phyloP scores from a whole-genome alignment of 208 protist species.

The Acanthamoeba royreba region DNA sequence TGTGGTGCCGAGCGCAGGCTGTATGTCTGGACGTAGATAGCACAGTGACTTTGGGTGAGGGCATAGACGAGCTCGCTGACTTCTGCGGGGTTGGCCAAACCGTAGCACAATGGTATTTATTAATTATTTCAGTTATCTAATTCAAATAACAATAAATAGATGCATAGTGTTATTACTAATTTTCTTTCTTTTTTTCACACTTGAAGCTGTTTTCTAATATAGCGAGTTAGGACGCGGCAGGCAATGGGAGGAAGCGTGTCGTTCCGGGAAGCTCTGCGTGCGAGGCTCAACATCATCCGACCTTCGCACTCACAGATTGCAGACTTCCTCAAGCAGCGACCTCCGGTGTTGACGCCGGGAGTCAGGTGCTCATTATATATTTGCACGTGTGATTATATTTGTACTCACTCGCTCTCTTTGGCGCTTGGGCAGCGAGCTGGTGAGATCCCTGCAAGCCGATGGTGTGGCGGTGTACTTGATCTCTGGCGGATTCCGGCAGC shows the following conservation, averaged over 20 bases:
- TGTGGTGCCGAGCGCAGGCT: neutral
- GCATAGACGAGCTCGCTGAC: neutral
- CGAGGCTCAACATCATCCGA: neutral
- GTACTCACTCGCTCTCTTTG: neutral
- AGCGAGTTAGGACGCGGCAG: neutral
- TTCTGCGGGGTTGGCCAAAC: neutral
- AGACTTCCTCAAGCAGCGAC: neutral
- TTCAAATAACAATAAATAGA: neutral
- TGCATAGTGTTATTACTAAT: neutral
- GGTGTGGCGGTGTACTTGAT: neutral
- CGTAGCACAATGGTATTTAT: neutral
- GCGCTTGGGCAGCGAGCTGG: neutral
- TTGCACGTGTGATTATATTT: neutral
- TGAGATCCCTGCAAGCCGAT: neutral
- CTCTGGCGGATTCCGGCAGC: neutral
- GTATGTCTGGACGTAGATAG: conserved; percentile 30
- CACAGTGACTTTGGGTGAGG: neutral
- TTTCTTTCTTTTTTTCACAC: neutral
- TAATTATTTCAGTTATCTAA: neutral
- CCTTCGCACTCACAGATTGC: neutral
- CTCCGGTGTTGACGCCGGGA: neutral
- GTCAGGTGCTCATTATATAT: neutral
- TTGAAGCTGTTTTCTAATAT: too few relatives aligned
- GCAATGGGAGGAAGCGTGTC: neutral
- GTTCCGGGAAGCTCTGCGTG: neutral